phyloP scores from a whole-genome alignment of 2,329 filamentous ascomycete genomes.

The Mariannaea sp. region DNA sequence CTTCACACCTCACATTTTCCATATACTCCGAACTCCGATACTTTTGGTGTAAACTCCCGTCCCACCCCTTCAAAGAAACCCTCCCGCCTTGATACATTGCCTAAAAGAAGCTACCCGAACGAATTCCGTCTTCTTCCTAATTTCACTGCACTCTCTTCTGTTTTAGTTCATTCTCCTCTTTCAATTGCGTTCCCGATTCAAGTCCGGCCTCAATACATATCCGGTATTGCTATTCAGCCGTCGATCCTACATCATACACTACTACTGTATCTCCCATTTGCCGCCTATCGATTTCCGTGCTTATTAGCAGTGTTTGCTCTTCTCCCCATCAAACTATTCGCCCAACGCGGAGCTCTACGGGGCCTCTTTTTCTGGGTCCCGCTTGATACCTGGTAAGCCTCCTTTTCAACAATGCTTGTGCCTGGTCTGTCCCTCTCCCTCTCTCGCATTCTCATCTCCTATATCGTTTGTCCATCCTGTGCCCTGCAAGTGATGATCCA shows the following conservation, averaged over 20 bases:
- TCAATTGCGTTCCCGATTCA: constrained; percentile 18
- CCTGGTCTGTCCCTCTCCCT: too few relatives aligned
- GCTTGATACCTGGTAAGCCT: constrained; percentile 30
- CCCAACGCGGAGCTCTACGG: constrained; percentile 15
- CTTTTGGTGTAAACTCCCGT: too few relatives aligned
- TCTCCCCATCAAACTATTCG: constrained; percentile 2
- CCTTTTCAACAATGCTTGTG: too few relatives aligned
- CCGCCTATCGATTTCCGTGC: constrained; percentile 27
- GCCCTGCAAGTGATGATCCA: constrained; percentile 28
- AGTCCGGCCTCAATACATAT: constrained; percentile 2
- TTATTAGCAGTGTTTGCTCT: too few relatives aligned
- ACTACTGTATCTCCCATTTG: too few relatives aligned
- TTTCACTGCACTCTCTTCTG: background rate
- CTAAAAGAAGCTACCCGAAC: background rate
- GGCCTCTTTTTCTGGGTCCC: constrained; percentile 23
- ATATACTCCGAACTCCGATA: too few relatives aligned
- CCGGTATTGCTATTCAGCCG: background rate
- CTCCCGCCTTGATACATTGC: background rate
- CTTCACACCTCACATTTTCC: background rate
- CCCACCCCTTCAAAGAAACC: background rate
- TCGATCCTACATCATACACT: background rate
- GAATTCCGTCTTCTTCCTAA: constrained; percentile 14
- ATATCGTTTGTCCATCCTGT: constrained; percentile 14
- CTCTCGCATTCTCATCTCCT: constrained; percentile 14
- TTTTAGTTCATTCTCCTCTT: background rate